phyloP scores from a whole-genome alignment of 176 grass and related monocot genomes.

The Phragmites australis region DNA sequence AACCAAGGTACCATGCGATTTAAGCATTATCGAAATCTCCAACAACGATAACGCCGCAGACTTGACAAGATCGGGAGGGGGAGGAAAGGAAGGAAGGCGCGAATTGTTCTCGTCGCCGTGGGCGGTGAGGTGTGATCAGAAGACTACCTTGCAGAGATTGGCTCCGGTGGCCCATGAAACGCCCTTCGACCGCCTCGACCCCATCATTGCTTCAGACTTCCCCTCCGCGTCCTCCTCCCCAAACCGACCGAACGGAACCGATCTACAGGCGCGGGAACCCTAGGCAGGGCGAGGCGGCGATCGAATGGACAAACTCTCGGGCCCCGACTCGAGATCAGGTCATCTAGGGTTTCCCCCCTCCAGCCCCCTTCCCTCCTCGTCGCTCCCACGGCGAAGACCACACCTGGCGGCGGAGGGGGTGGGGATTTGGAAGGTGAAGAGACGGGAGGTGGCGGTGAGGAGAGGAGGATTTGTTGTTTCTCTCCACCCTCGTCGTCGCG shows the following conservation, averaged over 20 bases:
- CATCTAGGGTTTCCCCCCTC: constrained; percentile 1
- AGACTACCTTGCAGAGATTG: constrained; percentile 84
- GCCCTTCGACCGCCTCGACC: constrained; percentile 64
- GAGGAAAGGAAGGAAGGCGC: background rate
- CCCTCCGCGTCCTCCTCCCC: background rate
- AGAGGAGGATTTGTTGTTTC: no score
- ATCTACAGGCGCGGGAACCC: constrained; percentile 53
- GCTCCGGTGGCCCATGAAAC: constrained; percentile 77
- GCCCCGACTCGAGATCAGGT: background rate
- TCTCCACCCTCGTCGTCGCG: no score
- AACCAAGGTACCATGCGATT: background rate
- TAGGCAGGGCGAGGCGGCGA: constrained; percentile 13
- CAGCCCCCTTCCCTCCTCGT: no score
- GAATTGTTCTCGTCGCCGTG: constrained; percentile 7
- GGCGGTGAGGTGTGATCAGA: constrained; percentile 32
- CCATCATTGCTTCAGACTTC: constrained; percentile 31
- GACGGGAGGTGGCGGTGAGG: constrained; percentile 27
- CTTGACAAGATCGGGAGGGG: background rate
- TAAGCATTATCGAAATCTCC: background rate
- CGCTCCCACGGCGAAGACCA: background rate
- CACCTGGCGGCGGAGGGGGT: background rate
- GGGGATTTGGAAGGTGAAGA: background rate
- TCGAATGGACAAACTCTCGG: background rate
- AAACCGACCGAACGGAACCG: constrained; percentile 31
- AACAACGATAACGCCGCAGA: background rate